Conservation (phyloP, 257 asterid genomes). For the Hygrophila difformis region DNA sequence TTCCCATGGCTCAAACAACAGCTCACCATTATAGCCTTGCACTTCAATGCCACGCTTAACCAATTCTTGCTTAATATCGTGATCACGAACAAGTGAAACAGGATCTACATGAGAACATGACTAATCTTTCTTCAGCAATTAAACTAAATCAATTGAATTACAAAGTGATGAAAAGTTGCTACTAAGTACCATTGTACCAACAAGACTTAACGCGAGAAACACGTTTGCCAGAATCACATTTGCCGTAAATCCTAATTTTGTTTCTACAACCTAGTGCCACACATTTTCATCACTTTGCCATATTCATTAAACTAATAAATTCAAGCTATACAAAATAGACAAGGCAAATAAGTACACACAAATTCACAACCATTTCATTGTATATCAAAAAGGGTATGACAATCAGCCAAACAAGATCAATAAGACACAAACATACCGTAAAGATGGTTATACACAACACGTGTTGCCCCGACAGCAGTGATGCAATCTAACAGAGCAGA, state of each 20-base stretch:
- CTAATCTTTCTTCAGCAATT: no score
- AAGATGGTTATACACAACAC: slow-evolving; percentile 74
- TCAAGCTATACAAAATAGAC: no score
- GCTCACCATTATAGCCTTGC: slow-evolving; percentile 66
- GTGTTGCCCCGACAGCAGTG: slow-evolving; percentile 60
- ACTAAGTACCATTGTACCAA: no score
- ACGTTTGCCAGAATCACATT: no score
- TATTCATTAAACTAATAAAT: no score
- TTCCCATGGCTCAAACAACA: slow-evolving; percentile 89
- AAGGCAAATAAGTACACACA: background rate
- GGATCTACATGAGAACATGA: slow-evolving; percentile 45
- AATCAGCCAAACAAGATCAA: background rate
- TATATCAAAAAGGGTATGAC: background rate
- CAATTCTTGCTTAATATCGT: slow-evolving; percentile 61
- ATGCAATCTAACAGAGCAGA: slow-evolving; percentile 62
- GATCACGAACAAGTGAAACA: slow-evolving; percentile 87
- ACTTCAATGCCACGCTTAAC: slow-evolving; percentile 58
- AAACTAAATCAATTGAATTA: no score
- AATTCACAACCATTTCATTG: background rate
- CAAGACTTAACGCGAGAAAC: no score
- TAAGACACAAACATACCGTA: slow-evolving; percentile 42
- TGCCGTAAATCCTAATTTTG: no score
- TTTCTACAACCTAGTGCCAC: no score
- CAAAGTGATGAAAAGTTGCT: no score
- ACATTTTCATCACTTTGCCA: no score